Evolutionary conservation across 2,329 filamentous ascomycete species (phyloP).

Genomic region (Pseudomassariella vexata): DNA sequence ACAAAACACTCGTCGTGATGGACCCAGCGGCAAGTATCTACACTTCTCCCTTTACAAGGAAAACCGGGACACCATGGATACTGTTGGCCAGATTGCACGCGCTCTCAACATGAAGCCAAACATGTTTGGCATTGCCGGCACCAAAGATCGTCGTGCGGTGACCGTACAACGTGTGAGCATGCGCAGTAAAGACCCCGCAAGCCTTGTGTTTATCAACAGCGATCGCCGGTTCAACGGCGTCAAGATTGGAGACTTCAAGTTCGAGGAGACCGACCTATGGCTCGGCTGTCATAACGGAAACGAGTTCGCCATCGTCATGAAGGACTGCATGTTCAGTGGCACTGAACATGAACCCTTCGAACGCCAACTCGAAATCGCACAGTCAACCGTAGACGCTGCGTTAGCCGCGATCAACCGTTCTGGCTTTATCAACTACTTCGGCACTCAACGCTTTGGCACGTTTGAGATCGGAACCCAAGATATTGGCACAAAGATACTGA

Average conservation of each 20-base stretch:
- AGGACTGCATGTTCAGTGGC: conserved; percentile 65
- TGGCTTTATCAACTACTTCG: conserved; percentile 97
- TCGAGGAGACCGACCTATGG: conserved; percentile 64
- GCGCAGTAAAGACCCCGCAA: conserved; percentile 43
- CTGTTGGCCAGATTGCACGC: conserved; percentile 69
- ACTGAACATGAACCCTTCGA: conserved; percentile 40
- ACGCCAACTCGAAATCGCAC: conserved; percentile 35
- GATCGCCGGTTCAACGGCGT: conserved; percentile 54
- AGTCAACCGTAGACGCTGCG: conserved; percentile 48
- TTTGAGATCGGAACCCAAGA: conserved; percentile 81
- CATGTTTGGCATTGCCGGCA: conserved; percentile 71
- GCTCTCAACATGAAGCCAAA: conserved; percentile 70
- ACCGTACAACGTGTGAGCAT: conserved; percentile 78
- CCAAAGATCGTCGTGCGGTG: conserved; percentile 83
- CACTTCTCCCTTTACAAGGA: conserved; percentile 95
- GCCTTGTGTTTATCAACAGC: conserved; percentile 60
- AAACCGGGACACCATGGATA: conserved; percentile 95
- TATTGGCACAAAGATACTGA: conserved; percentile 77
- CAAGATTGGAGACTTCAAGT: conserved; percentile 74
- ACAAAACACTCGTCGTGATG: conserved; percentile 16
- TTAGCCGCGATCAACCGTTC: conserved; percentile 62
- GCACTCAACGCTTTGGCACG: conserved; percentile 92
- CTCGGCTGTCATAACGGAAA: conserved; percentile 85
- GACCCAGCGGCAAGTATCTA: conserved; percentile 67
- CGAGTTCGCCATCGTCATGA: conserved; percentile 86